These are phyloP conservation scores for Spiromastix sp. DNA, from an alignment of 2,329 filamentous ascomycete species.

Conservation along the genomic window DNA sequence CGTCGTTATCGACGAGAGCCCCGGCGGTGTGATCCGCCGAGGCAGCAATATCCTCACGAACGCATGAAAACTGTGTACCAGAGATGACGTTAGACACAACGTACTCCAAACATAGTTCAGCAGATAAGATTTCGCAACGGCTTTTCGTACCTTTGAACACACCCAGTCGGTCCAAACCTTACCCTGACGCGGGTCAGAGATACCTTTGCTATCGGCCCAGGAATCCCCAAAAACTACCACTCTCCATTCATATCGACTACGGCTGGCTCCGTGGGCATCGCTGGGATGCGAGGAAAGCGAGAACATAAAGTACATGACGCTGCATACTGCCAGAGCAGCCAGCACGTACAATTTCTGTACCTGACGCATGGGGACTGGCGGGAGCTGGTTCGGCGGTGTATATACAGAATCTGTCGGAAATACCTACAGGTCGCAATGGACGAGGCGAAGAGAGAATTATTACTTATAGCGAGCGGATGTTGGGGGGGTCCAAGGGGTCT, in stretches of 20 bases:
- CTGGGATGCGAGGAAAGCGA: slow-evolving; percentile 14
- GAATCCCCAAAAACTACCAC: slow-evolving; percentile 31
- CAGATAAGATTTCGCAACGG: no score
- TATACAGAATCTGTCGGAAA: no score
- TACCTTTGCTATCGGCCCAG: slow-evolving; percentile 26
- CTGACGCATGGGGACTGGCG: slow-evolving; percentile 16
- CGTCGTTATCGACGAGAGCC: slow-evolving; percentile 24
- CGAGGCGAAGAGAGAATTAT: no score
- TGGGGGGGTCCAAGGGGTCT: no score
- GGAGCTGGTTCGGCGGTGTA: no score
- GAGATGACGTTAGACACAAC: neutral
- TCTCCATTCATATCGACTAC: slow-evolving; percentile 17
- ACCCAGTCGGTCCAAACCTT: slow-evolving; percentile 27
- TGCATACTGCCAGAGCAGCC: slow-evolving; percentile 19
- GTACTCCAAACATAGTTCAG: no score
- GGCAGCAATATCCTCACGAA: slow-evolving; percentile 24
- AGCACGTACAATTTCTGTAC: slow-evolving; percentile 23
- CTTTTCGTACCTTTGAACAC: slow-evolving; percentile 24
- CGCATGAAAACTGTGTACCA: slow-evolving; percentile 24
- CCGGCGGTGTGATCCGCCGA: slow-evolving; percentile 21
- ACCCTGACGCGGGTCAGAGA: slow-evolving; percentile 15
- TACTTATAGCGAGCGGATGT: no score
- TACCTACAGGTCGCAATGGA: no score
- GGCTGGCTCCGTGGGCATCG: neutral
- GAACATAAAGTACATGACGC: slow-evolving; percentile 21